Evolutionary conservation across 805 yeast species (phyloP), one percentile per base, ranked within the genome.

Genomic region (Metschnikowia sp.): DNA sequence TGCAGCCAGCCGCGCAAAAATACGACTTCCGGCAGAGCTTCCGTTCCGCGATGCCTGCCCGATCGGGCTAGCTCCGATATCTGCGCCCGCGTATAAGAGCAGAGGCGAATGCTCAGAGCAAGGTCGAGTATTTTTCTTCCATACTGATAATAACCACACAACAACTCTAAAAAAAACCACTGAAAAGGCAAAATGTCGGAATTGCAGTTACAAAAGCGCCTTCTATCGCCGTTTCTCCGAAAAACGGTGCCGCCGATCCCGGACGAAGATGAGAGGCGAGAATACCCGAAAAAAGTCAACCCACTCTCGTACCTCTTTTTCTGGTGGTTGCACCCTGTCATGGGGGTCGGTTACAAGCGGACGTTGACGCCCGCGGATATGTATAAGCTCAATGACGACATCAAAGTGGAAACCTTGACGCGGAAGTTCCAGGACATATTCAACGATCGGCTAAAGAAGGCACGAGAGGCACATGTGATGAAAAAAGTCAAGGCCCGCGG

Each of bases 271-370:
- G 83, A 81, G 50, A 61, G 87, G 46, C 58, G 47, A 11, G 58
- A 54, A 5, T 81, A 69, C 57, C 86, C 86, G 0, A 66, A 62
- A 44, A 49, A 56, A 29, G 69, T 75, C 12, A 75, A 75, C 44
- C 36, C 63, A 29, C 7, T 81, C 10, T 71, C 75, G 11, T 66
- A 66, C 53, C 40, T 72, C 0, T 77, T 82, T 55, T 81, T 85
- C 61, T 75, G 83, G 80, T 87, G 92, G 91, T 64, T 86, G 39
- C 57, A 66, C 26, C 90, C 90, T 0, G 56, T 86, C 36, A 65
- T 87, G 71, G 66, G 64, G 12, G 77, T 78, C 8, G 94, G 95
- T 7, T 86, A 86, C 63, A 83, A 81, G 62, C 73, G 94, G 58
- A 84, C 91, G 0, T 65, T 87, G 39, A 78, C 77, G 37, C 81